Evolutionary conservation across 2,329 filamentous ascomycete genomes (phyloP), one percentile per base, ranked within the genome.

Genomic region (Neopestalotiopsis sp.): DNA sequence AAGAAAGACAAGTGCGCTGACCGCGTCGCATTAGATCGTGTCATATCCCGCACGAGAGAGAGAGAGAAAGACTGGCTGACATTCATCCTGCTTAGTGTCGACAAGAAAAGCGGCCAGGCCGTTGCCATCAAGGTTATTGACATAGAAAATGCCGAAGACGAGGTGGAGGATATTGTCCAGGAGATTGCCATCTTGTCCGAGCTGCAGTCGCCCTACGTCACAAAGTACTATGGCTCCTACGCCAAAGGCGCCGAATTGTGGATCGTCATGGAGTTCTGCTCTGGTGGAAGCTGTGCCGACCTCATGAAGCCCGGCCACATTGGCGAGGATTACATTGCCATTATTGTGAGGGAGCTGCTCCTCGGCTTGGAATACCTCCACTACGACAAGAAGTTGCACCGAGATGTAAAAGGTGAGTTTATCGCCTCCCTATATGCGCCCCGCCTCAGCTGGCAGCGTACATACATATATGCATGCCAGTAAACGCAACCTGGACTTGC

Each of bases 191-290:
- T 99, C 75, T 87, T 99, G 67, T 97, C 96, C 40, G 95, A 97
- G 81, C 89, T 99, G 73, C 94, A 97, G 82, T 98, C 95, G 20
- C 94, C 94, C 20, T 97, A 97, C 78, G 95, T 98, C 71, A 99
- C 96, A 52, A 96, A 97, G 81, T 99, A 99, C 85, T 94, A 97
- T 83, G 96, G 96, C 73, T 98, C 95, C 68, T 98, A 96, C 78
- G 90, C 97, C 74, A 97, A 97, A 78, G 96, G 95, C 30, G 96
- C 95, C 2, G 94, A 98, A 83, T 84, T 99, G 76, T 99, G 96
- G 96, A 99, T 99, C 75, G 94, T 98, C 80, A 99, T 99, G 96
- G 96, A 99, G 81, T 99, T 96, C 77, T 99, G 96, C 81, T 95
- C 95, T 1, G 96, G 96, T 28, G 96, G 96, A 4, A 98, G 95